A percentile compares a stretch with the other conserved stretches of the same genome.
These are phyloP conservation scores for Kokia cookei DNA, from an alignment of 441 rosid species.

Conservation along the genomic window DNA sequence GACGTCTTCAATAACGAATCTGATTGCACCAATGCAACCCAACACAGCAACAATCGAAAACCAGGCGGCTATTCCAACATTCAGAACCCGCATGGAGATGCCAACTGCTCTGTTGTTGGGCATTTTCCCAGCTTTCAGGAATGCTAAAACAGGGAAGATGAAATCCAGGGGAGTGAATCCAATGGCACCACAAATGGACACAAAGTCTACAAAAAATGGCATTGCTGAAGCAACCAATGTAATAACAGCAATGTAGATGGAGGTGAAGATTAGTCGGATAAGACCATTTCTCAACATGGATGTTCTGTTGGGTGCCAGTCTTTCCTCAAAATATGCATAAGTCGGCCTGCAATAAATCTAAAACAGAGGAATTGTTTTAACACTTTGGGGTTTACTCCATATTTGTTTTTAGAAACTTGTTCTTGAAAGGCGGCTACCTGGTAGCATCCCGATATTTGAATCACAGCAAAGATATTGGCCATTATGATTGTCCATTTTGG, in stretches of 20 bases:
- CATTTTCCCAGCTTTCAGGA: conserved; percentile 38
- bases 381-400: neutral
- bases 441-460: conserved; percentile 53
- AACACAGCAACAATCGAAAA: conserved; percentile 39
- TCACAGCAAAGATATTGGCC: conserved; percentile 42
- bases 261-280: conserved; percentile 28
- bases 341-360: conserved; percentile 61
- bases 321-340: conserved; percentile 38
- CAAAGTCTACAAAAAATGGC: conserved; percentile 51
- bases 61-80: conserved; percentile 36
- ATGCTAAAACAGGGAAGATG: conserved; percentile 44
- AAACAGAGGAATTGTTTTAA: neutral
- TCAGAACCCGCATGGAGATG: conserved; percentile 17
- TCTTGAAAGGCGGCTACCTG: conserved; percentile 21
- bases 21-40: conserved; percentile 49
- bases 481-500: conserved; percentile 47
- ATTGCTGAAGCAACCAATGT: conserved; percentile 35
- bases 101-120: conserved; percentile 18
- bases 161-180: conserved; percentile 57
- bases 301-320: neutral
- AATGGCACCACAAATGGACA: conserved; percentile 48
- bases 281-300: conserved; percentile 4
- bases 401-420: neutral
- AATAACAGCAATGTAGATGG: conserved; percentile 28
- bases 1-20: conserved; percentile 34